phyloP scores from a whole-genome alignment of 1,284 basidiomycete species.

The Trichosporon coremiiforme region DNA sequence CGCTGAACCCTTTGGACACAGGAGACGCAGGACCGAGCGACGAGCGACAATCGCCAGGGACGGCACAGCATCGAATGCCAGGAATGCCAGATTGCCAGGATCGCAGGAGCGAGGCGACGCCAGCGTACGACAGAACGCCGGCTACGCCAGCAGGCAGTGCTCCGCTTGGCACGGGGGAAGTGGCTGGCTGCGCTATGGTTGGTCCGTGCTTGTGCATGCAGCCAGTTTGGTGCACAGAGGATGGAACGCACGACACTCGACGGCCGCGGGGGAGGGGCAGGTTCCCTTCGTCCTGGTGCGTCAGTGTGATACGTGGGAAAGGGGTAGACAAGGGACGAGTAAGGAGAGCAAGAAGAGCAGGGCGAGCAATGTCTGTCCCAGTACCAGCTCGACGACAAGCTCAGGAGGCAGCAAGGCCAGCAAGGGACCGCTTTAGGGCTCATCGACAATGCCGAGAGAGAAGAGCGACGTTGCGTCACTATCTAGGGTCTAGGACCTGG shows the following conservation, averaged over 20 bases:
- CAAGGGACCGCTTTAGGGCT: neutral
- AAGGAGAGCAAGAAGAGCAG: neutral
- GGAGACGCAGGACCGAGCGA: conserved; percentile 2
- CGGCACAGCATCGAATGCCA: conserved; percentile 6
- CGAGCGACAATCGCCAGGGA: conserved; percentile 14
- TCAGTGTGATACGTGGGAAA: neutral
- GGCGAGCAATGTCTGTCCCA: neutral
- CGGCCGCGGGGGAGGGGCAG: neutral
- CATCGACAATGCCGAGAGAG: neutral
- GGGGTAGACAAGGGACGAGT: neutral
- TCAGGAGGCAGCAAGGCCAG: neutral
- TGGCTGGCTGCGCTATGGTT: neutral
- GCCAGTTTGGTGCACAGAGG: neutral
- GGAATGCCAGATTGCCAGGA: neutral
- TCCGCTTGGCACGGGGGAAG: neutral
- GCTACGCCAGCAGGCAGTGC: conserved; percentile 2
- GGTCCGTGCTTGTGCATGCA: no score
- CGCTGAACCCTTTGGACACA: neutral
- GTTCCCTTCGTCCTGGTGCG: neutral
- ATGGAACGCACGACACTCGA: neutral
- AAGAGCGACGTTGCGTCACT: conserved; percentile 11
- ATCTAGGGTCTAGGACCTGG: neutral
- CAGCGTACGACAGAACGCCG: neutral
- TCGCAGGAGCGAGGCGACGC: conserved; percentile 2
- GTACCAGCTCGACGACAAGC: neutral